Base-by-base conservation (phyloP, 768 basidiomycete genomes). In the Termitomyces sp. region DNA sequence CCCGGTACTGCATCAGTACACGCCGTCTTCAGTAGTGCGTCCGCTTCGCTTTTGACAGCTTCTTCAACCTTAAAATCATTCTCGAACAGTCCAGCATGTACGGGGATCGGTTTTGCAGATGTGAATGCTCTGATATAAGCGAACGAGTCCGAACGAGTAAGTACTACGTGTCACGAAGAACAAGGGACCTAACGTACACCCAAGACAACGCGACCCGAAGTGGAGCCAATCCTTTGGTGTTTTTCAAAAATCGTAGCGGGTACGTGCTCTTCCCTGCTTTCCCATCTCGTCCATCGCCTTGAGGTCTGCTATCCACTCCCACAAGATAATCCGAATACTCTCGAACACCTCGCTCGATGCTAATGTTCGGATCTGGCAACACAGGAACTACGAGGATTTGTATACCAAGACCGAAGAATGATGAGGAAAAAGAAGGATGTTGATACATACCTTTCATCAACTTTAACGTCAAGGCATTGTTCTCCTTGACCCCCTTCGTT, bases 201-300 rank as follows among this genome's bases (percentile, higher is more conserved):
- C 89, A 91, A 14, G 86, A 85, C 54, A 92, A 73, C 37, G 83
- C 79, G 14, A 91, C 75, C 25, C 80, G 76, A 4, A 91, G 74
- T 4, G 87, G 77, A 58, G 83, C 79, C 25, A 84, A 69, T 2
- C 88, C 88, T 66, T 83, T 86, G 15, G 77, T 80, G 64, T 83
- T 83, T 69, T 78, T 82, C 64, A 89, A 65, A 58, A 79, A 82
- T 31, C 63, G 66, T 52, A 70, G 5, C 31, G 47, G 56, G 4
- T 36, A 50, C 36, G n/a, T 17, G 2, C 5, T 25, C 25, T 56
- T 40, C 9, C 46, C 46, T 43, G 9, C 34, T 47, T 48, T 37
- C 7, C 20, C 40, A 17, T 47, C 45, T 40, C 42, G 29, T 5
- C 32, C 31, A 25, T 32, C 40, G 8, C 45, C 36, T 51, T 56